Conservation (phyloP, 73 alveolate species). For the Paramecium octaurelia region DNA sequence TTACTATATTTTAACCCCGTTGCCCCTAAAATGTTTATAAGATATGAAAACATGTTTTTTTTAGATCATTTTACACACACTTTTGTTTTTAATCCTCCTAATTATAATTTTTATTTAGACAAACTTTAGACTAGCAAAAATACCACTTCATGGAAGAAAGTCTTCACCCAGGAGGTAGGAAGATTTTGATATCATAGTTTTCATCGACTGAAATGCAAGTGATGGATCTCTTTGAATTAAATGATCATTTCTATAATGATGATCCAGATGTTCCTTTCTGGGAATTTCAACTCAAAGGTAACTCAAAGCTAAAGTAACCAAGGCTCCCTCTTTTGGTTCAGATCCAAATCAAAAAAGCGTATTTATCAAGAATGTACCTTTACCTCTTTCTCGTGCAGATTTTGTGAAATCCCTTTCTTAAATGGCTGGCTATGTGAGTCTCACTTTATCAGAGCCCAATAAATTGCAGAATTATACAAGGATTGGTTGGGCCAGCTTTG, state of each 20-base stretch:
- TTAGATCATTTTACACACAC: too few species aligned
- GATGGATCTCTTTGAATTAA: neutral
- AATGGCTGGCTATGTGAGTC: neutral
- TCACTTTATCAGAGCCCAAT: slow-evolving; percentile 18
- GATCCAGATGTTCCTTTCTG: slow-evolving; percentile 27
- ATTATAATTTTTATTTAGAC: too few species aligned
- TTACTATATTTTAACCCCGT: too few species aligned
- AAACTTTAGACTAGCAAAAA: too few species aligned
- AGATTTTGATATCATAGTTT: too few species aligned
- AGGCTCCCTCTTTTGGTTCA: neutral
- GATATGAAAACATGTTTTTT: too few species aligned
- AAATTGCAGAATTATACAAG: neutral
- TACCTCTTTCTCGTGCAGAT: neutral
- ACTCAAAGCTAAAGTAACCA: neutral
- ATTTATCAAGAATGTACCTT: slow-evolving; percentile 18
- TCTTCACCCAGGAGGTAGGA: too few species aligned
- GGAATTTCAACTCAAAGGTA: slow-evolving; percentile 35
- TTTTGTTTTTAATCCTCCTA: too few species aligned
- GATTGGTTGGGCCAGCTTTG: slow-evolving; percentile 40
- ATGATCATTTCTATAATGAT: slow-evolving; percentile 29
- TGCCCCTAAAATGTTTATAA: too few species aligned
- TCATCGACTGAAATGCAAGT: neutral
- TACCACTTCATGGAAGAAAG: too few species aligned
- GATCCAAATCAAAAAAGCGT: slow-evolving; percentile 18
- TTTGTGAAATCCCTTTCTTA: neutral